Base-by-base conservation (phyloP, 768 basidiomycete species). In the Paxillus involutus region DNA sequence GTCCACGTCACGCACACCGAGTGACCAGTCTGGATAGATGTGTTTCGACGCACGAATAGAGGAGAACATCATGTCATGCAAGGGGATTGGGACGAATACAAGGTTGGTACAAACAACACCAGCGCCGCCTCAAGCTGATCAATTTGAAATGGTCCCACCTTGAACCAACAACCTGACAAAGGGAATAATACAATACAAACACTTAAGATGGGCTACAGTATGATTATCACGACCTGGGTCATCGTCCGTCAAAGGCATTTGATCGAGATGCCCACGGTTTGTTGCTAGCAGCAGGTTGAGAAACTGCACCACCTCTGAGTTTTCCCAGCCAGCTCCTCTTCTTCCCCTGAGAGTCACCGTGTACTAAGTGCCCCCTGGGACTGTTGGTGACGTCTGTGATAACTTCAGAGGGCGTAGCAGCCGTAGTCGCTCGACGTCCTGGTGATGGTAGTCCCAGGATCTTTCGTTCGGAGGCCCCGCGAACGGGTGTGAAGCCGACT, bases 311-410 rank as follows among this genome's bases (percentile, higher is more conserved):
- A 7, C 81, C 80, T 65, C 84, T 78, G 58, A 88, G 85, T 70
- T 86, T 88, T 12, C 84, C 85, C 17, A 89, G 65, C 88, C 88
- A 90, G 52, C 84, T 83, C 62, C 81, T 77, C 66, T 86, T 73
- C 60, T 83, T 81, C 32, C 52, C 40, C 51, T 59, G 60, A 49
- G 60, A 49, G 55, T 69, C 59, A 11, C 52, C 53, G 24, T 60
- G 61, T 48, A 59, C 63, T 48, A 62, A 47, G 17, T 63, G 44
- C 21, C 63, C 59, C 6, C 78, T 75, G 16, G 86, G 85, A 60
- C 80, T 87, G 63, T 89, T 89, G 24, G 87, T 88, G 51, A 88
- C 80, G 61, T 90, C 87, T 21, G 72, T 70, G 44, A 80, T 78
- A 13, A 72, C 42, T 24, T 71, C 59, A 21, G 65, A 59, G 6